A percentile compares a stretch with the other conserved stretches of the same genome.
Evolutionary conservation across 345 rosid genomes (phyloP).

Genomic region (Corchorus olitorius): DNA sequence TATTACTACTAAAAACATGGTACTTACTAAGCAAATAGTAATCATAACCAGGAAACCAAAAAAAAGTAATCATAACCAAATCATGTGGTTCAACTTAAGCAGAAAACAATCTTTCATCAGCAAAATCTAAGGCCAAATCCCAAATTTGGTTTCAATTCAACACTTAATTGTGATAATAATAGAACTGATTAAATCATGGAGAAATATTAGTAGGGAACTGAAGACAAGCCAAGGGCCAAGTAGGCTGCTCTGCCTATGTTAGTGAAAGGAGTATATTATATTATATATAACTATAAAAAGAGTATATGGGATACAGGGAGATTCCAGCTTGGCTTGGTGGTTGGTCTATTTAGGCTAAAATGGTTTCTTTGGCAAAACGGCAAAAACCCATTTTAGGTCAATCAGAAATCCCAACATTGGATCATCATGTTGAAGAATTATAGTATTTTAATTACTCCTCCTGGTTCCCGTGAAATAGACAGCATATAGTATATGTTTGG

Average conservation of each 20-base stretch:
- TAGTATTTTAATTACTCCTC: not conserved
- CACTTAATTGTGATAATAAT: not conserved
- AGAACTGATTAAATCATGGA: no score
- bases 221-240: not conserved
- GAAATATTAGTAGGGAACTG: not conserved
- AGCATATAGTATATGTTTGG: not conserved
- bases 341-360: not conserved
- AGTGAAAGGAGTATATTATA: not conserved
- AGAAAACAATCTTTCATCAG: not conserved
- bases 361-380: not conserved
- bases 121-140: not conserved
- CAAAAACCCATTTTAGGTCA: not conserved
- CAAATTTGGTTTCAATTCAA: not conserved
- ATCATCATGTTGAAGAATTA: not conserved
- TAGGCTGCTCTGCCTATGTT: not conserved
- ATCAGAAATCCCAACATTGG: not conserved
- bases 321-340: constrained; percentile 18
- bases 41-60: not conserved
- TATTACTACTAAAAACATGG: not conserved
- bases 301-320: constrained; percentile 21
- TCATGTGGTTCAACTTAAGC: not conserved
- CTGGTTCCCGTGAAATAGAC: not conserved
- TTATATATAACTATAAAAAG: not conserved
- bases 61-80: constrained; percentile 4
- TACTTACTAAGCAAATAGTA: constrained; percentile 3